Evolutionary conservation across 2,329 filamentous ascomycete genomes (phyloP).

Genomic region (Penicillium corylophilum): DNA sequence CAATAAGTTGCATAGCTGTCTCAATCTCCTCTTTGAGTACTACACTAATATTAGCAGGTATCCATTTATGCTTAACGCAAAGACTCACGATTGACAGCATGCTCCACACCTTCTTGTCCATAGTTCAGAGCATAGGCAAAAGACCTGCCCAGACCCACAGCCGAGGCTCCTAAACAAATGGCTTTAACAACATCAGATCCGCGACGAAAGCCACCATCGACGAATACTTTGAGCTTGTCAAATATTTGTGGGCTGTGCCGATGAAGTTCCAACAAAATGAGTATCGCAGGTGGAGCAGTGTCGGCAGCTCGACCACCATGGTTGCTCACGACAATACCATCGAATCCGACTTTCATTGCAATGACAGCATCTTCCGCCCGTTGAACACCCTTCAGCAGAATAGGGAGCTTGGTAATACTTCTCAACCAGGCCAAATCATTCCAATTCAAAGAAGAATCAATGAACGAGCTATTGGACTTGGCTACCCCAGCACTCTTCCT

Average conservation of each 20-base stretch:
- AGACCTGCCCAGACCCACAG: slow-evolving; percentile 47
- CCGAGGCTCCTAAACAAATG: slow-evolving; percentile 50
- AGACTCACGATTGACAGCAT: slow-evolving; percentile 6
- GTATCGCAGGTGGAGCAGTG: slow-evolving; percentile 44
- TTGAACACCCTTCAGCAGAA: slow-evolving; percentile 10
- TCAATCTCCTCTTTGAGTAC: slow-evolving; percentile 7
- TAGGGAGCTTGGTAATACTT: neutral
- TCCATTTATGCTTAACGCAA: neutral
- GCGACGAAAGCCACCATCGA: slow-evolving; percentile 52
- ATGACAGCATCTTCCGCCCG: slow-evolving; percentile 6
- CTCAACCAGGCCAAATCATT: slow-evolving; percentile 8
- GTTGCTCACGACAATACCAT: slow-evolving; percentile 35
- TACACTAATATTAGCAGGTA: neutral
- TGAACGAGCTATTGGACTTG: slow-evolving; percentile 4
- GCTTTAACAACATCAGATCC: slow-evolving; percentile 54
- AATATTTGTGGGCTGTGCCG: slow-evolving; percentile 47
- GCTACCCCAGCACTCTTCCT: slow-evolving; percentile 7
- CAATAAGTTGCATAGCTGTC: slow-evolving; percentile 5
- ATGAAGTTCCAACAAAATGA: slow-evolving; percentile 51
- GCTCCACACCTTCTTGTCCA: slow-evolving; percentile 8
- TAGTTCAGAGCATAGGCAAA: slow-evolving; percentile 5
- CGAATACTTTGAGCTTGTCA: slow-evolving; percentile 47
- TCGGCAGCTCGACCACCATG: slow-evolving; percentile 56
- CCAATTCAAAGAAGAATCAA: slow-evolving; percentile 5
- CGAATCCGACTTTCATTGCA: slow-evolving; percentile 4